These are phyloP conservation scores for Dothidotthia symphoricarpi DNA, from an alignment of 2,329 filamentous ascomycete genomes.

Conservation along the genomic window DNA sequence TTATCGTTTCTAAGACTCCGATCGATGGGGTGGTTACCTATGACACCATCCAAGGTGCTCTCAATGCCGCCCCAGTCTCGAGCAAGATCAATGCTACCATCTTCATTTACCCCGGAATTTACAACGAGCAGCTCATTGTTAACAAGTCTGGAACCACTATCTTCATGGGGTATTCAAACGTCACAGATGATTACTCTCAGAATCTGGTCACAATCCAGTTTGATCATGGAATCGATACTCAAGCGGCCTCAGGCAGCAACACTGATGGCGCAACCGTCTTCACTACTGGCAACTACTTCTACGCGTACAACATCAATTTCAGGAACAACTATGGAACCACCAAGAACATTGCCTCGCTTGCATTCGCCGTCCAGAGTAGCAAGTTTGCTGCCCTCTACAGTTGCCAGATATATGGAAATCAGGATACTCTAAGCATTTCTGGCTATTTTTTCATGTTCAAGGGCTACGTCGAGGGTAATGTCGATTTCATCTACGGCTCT, in stretches of 20 bases:
- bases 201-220: slow-evolving; percentile 42
- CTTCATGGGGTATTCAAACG: slow-evolving; percentile 42
- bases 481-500: slow-evolving; percentile 48
- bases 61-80: slow-evolving; percentile 37
- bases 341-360: slow-evolving; percentile 42
- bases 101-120: slow-evolving; percentile 45
- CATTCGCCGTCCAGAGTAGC: slow-evolving; percentile 45
- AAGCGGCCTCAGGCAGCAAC: slow-evolving; percentile 35
- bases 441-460: slow-evolving; percentile 44
- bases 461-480: slow-evolving; percentile 43
- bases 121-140: slow-evolving; percentile 43
- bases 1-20: slow-evolving; percentile 42
- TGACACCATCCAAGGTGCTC: slow-evolving; percentile 39
- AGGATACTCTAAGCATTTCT: slow-evolving; percentile 42
- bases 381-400: slow-evolving; percentile 43
- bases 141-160: slow-evolving; percentile 43
- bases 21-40: slow-evolving; percentile 40
- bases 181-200: slow-evolving; percentile 39
- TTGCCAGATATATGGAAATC: slow-evolving; percentile 42
- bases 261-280: slow-evolving; percentile 45
- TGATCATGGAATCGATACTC: slow-evolving; percentile 40
- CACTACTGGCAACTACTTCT: slow-evolving; percentile 43
- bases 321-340: slow-evolving; percentile 41
- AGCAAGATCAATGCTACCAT: slow-evolving; percentile 41
- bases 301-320: slow-evolving; percentile 45